phyloP scores from a whole-genome alignment of 139 green algal species.

The Pycnococcus provasolii region DNA sequence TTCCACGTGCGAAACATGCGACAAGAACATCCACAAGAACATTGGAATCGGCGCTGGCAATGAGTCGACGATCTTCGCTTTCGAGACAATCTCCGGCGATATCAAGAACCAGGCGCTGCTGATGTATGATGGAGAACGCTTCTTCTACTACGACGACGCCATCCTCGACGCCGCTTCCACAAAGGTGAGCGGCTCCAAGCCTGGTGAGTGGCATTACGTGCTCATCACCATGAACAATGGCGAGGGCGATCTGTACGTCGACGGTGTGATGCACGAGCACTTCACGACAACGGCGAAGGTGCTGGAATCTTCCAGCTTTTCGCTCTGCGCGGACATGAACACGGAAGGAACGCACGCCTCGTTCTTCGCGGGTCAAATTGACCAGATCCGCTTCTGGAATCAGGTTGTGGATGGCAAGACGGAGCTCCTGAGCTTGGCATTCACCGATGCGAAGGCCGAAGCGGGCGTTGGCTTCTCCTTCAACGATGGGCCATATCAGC shows the following conservation, averaged over 20 bases:
- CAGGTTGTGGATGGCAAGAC: neutral
- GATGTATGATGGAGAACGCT: conserved; percentile 27
- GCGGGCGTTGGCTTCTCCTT: too few relatives aligned
- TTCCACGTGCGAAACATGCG: neutral
- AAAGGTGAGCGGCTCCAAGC: neutral
- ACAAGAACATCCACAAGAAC: neutral
- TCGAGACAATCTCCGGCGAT: conserved; percentile 9
- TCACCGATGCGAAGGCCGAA: too few relatives aligned
- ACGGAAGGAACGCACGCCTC: neutral
- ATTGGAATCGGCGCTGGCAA: neutral
- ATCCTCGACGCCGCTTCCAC: conserved; percentile 15
- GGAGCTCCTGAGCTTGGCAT: neutral
- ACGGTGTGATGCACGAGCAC: conserved; percentile 10
- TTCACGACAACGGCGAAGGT: conserved; percentile 14
- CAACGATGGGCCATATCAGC: too few relatives aligned
- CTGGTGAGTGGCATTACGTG: conserved; percentile 19
- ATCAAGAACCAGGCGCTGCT: conserved; percentile 13
- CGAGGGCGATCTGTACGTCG: conserved; percentile 6
- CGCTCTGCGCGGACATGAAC: conserved; percentile 6
- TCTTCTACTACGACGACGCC: conserved; percentile 30
- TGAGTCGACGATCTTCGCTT: conserved; percentile 2
- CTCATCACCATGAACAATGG: conserved; percentile 3
- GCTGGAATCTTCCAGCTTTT: neutral
- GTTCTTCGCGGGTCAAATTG: conserved; percentile 22
- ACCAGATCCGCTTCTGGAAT: conserved; percentile 21